Base-by-base conservation (phyloP, 768 basidiomycete species). In the Coprinellus aureogranulatus region DNA sequence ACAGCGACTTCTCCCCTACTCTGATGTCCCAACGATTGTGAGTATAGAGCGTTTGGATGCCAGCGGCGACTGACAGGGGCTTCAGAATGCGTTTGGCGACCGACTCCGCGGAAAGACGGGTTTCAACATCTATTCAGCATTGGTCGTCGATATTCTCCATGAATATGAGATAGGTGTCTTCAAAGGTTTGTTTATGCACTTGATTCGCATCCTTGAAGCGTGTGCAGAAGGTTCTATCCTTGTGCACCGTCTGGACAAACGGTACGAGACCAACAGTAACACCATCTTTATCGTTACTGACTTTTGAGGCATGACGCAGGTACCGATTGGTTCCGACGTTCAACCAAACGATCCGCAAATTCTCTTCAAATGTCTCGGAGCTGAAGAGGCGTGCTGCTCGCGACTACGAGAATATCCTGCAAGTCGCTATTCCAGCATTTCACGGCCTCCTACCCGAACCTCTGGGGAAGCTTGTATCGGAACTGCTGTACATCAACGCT, bases 381-480 rank as follows among this genome's bases (percentile, higher is more conserved):
- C 65, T 73, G 62, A 67, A 65, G 52, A 68, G 73, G 6, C 47
- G 68, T 3, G 68, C 70, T 1, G 76, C 70, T 0, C 62, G 67
- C 0, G 70, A 78, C 54, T 78, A 70, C 40, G 73, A 77, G 49
- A 75, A 77, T 30, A 30, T 76, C 2, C 58, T 77, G 0, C 74
- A 77, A 66, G 77, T 70, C 55, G 58, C 68, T 0, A 67, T 77
- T 0, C 76, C 76, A 0, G 68, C 56, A 0, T 75, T 77, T 26
- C 70, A 78, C 22, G 73, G 70, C 1, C 62, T 78, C 0, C 59
- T 78, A 0, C 67, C 62, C 0, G 53, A 65, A 14, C 49, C 12
- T 0, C 65, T 72, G 25, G 49, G 63, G 28, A n/a, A 26, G 51
- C 20, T 53, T 1, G 44, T 75, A 0, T 61, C 59, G 12, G 65